A percentile compares a stretch with the other conserved stretches of the same genome.
Conservation (phyloP, 805 yeast genomes). For the Lipomyces starkeyi region DNA sequence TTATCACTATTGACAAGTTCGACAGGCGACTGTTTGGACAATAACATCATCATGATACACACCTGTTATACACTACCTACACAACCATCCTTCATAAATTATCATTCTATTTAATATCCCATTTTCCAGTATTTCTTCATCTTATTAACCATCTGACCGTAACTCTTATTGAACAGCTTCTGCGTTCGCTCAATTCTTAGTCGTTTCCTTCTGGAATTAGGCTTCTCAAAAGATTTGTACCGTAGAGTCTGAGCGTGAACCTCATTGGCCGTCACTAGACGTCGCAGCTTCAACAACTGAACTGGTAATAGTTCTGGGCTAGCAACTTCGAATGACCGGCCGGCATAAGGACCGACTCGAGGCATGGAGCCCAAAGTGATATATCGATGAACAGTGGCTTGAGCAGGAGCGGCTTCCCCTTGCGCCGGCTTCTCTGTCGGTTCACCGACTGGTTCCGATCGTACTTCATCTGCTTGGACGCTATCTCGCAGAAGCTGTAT, state of each 20-base stretch:
- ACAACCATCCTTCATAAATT: not conserved
- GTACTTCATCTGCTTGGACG: not conserved
- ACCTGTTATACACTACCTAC: not conserved
- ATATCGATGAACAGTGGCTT: constrained; percentile 2
- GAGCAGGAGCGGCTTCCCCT: not conserved
- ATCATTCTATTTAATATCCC: constrained; percentile 25
- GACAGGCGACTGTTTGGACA: not conserved
- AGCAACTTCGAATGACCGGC: constrained; percentile 21
- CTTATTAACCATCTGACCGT: constrained; percentile 9
- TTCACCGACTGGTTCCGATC: not conserved
- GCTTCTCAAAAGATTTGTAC: constrained; percentile 25
- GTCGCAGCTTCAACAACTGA: constrained; percentile 5
- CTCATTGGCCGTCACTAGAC: not conserved
- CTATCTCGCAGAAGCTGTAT: not conserved
- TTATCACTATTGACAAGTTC: not conserved
- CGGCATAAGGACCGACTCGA: constrained; percentile 20
- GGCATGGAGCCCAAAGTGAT: constrained; percentile 28
- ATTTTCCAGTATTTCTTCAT: constrained; percentile 21
- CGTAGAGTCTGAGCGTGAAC: not conserved
- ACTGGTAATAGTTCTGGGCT: not conserved
- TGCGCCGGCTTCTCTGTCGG: not conserved
- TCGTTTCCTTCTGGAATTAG: constrained; percentile 26
- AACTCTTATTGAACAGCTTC: constrained; percentile 15
- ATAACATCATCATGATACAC: not conserved
- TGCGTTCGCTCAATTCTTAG: not conserved